Base-by-base conservation (phyloP, 441 rosid species). In the Cnidoscolus chayamansa region DNA sequence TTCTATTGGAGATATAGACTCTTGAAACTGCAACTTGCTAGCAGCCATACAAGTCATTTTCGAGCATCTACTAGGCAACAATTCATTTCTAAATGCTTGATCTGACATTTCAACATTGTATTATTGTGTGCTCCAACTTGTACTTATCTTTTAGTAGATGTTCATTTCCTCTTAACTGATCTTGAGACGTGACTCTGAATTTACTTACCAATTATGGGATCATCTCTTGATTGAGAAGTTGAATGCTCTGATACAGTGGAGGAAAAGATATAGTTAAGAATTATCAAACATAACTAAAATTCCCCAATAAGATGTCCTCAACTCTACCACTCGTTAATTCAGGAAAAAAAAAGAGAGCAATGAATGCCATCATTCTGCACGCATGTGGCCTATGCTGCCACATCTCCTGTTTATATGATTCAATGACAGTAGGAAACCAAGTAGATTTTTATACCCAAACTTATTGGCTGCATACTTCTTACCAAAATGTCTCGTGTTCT, bases 31-130 rank as follows among this genome's bases (percentile, higher is more conserved):
- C 11, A 9, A 57, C 35, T 58, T 56, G 59, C 25, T 61, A 15
- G 51, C 65, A 53, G 40, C 72, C 70, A 49, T 50, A 40, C 2
- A 62, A 45, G 73, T 82, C 79, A 40, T 77, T 77, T 74, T 82
- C 82, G 12, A 55, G 20, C 35, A 56, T 37, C 68, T 75, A 73
- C 17, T 17, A 49, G 61, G 78, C 68, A 70, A 59, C 65, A 74
- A 65, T 65, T 70, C 77, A 56, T 25, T 49, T 37, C 25, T 10
- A 64, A 35, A 67, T 74, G 61, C 74, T 48, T 63, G 80, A 76
- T 31, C 55, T 57, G 77, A 79, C 68, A 50, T 65, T 74, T 68
- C 69, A 43, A 12, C 71, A 25, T 50, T 72, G 77, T 72, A 74
- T 76, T 60, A 71, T 71, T 68, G 67, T n/a, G 49, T 37, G 80